A percentile compares a stretch with the other conserved stretches of the same genome.
phyloP scores from a whole-genome alignment of 441 rosid species.

The Adansonia grandidieri region DNA sequence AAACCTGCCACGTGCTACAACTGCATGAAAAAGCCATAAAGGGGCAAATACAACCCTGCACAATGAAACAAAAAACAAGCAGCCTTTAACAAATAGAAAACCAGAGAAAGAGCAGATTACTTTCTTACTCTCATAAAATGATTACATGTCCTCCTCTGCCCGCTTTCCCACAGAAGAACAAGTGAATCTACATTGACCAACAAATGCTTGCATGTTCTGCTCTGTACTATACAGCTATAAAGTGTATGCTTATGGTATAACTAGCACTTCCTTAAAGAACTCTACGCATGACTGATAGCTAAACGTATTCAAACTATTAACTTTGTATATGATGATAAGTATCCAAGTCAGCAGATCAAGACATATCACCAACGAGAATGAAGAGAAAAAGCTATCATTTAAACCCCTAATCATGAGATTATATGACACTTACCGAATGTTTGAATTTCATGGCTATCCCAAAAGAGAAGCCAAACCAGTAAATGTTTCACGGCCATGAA shows the following conservation, averaged over 20 bases:
- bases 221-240: not conserved
- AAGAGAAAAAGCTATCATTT: not conserved
- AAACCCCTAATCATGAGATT: not conserved
- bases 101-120: not conserved
- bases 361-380: not conserved
- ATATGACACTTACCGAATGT: not conserved
- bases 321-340: constrained; percentile 36
- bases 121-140: not conserved
- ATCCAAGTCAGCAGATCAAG: constrained; percentile 8
- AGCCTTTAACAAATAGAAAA: constrained; percentile 19
- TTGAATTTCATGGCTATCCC: not conserved
- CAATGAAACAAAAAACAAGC: constrained; percentile 27
- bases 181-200: constrained; percentile 7
- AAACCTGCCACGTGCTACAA: constrained; percentile 66
- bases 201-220: not conserved
- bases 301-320: constrained; percentile 16
- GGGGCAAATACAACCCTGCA: constrained; percentile 54
- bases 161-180: not conserved
- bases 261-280: not conserved
- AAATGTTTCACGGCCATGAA: not conserved
- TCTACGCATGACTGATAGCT: constrained; percentile 9
- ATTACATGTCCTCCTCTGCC: not conserved
- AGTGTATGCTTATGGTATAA: not conserved
- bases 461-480: not conserved
- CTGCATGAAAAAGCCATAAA: constrained; percentile 64